phyloP scores from a whole-genome alignment of 257 asterid species.

The Jaltomata sinuosa region DNA sequence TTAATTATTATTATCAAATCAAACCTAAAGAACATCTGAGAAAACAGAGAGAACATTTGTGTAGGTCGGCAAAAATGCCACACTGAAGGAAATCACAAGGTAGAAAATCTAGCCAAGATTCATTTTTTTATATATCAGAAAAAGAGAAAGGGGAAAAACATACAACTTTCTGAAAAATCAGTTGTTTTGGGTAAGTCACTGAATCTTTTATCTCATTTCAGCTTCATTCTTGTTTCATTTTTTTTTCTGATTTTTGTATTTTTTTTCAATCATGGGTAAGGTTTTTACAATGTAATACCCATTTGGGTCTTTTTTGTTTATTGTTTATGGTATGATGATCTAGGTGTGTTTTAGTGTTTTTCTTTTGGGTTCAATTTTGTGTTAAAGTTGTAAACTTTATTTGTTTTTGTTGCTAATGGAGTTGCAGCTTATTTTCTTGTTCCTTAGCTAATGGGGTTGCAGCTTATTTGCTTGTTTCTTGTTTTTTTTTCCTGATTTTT shows the following conservation, averaged over 20 bases:
- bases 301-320: neutral
- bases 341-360: neutral
- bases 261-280: neutral
- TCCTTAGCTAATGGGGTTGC: too few relatives aligned
- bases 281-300: neutral
- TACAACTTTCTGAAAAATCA: neutral
- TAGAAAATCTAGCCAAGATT: neutral
- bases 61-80: neutral
- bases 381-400: neutral
- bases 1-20: neutral
- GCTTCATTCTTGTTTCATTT: neutral
- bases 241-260: neutral
- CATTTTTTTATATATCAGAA: neutral
- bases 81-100: constrained; percentile 2
- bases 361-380: neutral
- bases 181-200: neutral
- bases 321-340: neutral
- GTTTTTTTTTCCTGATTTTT: neutral
- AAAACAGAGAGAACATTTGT: neutral
- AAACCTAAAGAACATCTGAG: neutral
- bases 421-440: too few relatives aligned
- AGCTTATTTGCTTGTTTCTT: too few relatives aligned
- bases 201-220: neutral
- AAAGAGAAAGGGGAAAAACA: neutral
- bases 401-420: neutral